These are phyloP conservation scores for Sindora glabra DNA, from an alignment of 306 rosid species.

Conservation along the genomic window DNA sequence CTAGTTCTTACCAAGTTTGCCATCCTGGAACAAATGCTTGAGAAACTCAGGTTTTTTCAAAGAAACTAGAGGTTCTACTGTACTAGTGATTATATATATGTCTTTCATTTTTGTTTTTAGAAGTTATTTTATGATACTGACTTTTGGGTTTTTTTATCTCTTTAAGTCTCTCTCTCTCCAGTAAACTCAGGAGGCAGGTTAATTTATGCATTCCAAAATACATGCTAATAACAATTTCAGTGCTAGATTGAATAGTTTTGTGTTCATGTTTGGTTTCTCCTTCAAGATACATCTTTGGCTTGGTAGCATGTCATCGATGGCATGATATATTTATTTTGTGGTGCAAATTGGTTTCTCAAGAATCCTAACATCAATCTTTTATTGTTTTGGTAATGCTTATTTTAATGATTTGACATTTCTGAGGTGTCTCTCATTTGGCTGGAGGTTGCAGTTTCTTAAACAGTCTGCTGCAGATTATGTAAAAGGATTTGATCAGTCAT, in stretches of 20 bases:
- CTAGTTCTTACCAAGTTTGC: not conserved
- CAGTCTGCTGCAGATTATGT: constrained; percentile 77
- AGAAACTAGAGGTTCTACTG: not conserved
- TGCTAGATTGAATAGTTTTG: not conserved
- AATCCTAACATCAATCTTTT: not conserved
- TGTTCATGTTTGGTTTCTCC: not conserved
- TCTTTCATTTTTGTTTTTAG: not conserved
- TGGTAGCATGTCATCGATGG: not conserved
- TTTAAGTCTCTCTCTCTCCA: no score
- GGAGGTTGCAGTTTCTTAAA: constrained; percentile 67
- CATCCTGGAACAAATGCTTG: no score
- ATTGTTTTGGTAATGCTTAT: constrained; percentile 1
- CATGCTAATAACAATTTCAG: not conserved
- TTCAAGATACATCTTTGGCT: constrained; percentile 4
- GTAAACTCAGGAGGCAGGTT: not conserved
- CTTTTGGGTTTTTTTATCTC: no score
- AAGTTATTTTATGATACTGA: not conserved
- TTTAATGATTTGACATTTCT: constrained; percentile 16
- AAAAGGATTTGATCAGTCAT: constrained; percentile 57
- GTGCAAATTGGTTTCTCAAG: constrained; percentile 7
- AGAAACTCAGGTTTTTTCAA: no score
- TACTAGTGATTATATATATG: constrained; percentile 3
- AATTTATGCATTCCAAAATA: not conserved
- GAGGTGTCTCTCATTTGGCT: constrained; percentile 19
- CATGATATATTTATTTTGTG: not conserved